A percentile compares a stretch with the other conserved stretches of the same genome.
These are phyloP conservation scores for Nigrograna mackinnonii DNA, from an alignment of 2,329 filamentous ascomycete genomes.

Conservation along the genomic window DNA sequence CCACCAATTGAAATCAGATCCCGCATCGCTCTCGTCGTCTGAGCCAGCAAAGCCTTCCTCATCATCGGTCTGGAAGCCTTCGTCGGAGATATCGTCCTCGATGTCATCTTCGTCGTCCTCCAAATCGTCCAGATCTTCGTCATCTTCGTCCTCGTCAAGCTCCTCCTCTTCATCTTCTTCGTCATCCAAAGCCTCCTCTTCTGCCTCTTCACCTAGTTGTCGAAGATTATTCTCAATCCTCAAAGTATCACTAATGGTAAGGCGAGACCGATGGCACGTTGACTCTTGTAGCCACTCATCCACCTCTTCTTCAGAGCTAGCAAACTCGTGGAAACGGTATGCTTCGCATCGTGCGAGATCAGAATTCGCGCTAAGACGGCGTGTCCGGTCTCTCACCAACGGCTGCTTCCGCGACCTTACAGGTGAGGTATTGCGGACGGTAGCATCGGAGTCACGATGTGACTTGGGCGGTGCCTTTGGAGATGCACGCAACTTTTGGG, in stretches of 20 bases:
- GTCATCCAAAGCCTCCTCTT: slow-evolving; percentile 82
- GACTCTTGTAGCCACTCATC: slow-evolving; percentile 89
- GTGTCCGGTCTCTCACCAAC: slow-evolving; percentile 27
- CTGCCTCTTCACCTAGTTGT: slow-evolving; percentile 82
- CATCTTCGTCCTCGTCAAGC: slow-evolving; percentile 41
- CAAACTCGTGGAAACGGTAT: slow-evolving; percentile 86
- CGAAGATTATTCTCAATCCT: slow-evolving; percentile 88
- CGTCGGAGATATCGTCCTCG: slow-evolving; percentile 50
- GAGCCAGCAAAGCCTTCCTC: slow-evolving; percentile 72
- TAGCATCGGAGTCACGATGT: slow-evolving; percentile 55
- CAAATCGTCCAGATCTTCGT: slow-evolving; percentile 53
- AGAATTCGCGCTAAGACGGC: slow-evolving; percentile 39
- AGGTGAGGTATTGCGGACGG: slow-evolving; percentile 53
- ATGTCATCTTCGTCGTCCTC: slow-evolving; percentile 46
- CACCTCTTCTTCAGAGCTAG: slow-evolving; percentile 79
- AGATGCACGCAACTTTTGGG: slow-evolving; percentile 27
- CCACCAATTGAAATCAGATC: slow-evolving; percentile 69
- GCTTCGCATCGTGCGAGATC: slow-evolving; percentile 57
- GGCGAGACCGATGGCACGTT: slow-evolving; percentile 65
- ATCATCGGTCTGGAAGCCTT: slow-evolving; percentile 82
- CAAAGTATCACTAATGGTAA: slow-evolving; percentile 89
- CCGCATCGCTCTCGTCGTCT: slow-evolving; percentile 67
- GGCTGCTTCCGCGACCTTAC: slow-evolving; percentile 45
- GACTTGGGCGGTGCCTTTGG: slow-evolving; percentile 31
- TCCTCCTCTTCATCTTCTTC: slow-evolving; percentile 59